Conservation (phyloP, 2,329 filamentous ascomycete genomes). For the Alternaria sp. region DNA sequence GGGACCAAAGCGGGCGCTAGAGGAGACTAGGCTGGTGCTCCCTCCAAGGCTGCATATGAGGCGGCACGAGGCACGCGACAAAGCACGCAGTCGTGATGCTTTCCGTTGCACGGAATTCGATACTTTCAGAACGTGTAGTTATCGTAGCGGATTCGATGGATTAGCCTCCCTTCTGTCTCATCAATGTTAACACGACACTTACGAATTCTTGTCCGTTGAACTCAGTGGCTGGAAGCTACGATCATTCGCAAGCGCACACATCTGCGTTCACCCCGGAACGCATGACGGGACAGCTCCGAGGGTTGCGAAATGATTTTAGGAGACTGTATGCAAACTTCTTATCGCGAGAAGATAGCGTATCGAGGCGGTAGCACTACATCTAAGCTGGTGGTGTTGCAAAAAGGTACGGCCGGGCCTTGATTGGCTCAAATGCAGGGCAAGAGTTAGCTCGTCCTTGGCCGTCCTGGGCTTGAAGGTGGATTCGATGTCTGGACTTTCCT, state of each 20-base stretch:
- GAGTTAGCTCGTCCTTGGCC: neutral
- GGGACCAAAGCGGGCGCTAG: slow-evolving; percentile 11
- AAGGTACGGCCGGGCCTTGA: neutral
- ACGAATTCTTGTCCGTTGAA: neutral
- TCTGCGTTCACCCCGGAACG: neutral
- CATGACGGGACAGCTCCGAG: neutral
- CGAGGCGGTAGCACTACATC: neutral
- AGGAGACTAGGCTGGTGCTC: neutral
- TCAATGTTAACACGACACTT: neutral
- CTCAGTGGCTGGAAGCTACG: neutral
- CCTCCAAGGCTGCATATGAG: neutral
- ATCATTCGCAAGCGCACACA: too few species aligned
- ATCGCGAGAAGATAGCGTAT: neutral
- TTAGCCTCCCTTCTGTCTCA: neutral
- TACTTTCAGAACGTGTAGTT: neutral
- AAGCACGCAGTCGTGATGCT: neutral
- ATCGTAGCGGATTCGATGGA: neutral
- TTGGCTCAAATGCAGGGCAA: neutral
- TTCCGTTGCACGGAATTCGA: neutral
- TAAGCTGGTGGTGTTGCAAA: neutral
- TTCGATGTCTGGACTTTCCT: neutral
- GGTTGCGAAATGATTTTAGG: neutral
- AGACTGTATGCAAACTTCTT: neutral
- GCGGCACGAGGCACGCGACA: neutral
- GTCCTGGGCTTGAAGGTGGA: neutral